Conservation (phyloP, 345 rosid genomes). For the Aurinia saxatilis region DNA sequence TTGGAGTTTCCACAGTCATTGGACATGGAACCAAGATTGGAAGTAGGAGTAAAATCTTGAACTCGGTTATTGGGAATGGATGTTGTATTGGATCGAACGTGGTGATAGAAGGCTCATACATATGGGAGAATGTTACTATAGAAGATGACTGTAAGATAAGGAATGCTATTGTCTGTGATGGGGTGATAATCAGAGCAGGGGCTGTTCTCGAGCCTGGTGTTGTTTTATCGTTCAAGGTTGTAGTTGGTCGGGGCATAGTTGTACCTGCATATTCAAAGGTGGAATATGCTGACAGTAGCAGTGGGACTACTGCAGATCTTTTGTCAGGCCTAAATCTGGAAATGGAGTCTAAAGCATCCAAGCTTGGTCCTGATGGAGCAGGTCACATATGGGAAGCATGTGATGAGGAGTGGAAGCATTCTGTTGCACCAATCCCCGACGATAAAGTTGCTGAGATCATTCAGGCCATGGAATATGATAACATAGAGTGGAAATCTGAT, state of each 20-base stretch:
- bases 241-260: slow-evolving; percentile 60
- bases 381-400: slow-evolving; percentile 80
- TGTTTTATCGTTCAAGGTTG: slow-evolving; percentile 83
- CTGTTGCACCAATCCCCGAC: slow-evolving; percentile 85
- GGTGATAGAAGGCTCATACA: slow-evolving; percentile 70
- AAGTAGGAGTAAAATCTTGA: slow-evolving; percentile 42
- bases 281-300: slow-evolving; percentile 82
- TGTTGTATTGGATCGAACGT: slow-evolving; percentile 87
- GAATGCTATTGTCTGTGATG: slow-evolving; percentile 82
- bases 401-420: slow-evolving; percentile 96
- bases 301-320: slow-evolving; percentile 42
- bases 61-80: slow-evolving; percentile 83
- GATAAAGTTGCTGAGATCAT: slow-evolving; percentile 57
- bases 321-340: slow-evolving; percentile 36
- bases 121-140: slow-evolving; percentile 83
- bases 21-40: slow-evolving; percentile 73
- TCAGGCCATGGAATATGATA: slow-evolving; percentile 61
- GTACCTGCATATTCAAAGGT: slow-evolving; percentile 87
- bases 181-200: slow-evolving; percentile 68
- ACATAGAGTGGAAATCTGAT: slow-evolving; percentile 48
- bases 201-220: slow-evolving; percentile 79
- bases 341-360: slow-evolving; percentile 39
- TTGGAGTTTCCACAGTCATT: slow-evolving; percentile 71
- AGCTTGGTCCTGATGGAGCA: slow-evolving; percentile 83
- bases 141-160: slow-evolving; percentile 87